These are phyloP conservation scores for Glycyrrhiza uralensis DNA, from an alignment of 306 rosid genomes.

Conservation along the genomic window DNA sequence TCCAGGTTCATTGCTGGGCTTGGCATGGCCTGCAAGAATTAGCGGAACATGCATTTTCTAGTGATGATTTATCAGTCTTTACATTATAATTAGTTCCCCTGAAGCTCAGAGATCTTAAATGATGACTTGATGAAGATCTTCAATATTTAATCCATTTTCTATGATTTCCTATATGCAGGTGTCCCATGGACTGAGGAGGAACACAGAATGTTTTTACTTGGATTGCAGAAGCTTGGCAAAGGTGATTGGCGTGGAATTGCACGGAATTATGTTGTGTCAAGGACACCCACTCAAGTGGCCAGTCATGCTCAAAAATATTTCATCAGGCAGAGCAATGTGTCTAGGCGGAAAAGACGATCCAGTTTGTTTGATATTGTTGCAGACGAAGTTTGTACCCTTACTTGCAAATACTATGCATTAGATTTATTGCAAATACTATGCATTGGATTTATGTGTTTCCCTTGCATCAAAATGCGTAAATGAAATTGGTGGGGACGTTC, in stretches of 20 bases:
- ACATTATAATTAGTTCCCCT: no score
- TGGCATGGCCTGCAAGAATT: no score
- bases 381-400: conserved; percentile 74
- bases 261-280: conserved; percentile 81
- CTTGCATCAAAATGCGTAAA: conserved; percentile 4
- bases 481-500: no score
- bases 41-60: no score
- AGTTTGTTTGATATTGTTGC: conserved; percentile 91
- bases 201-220: conserved; percentile 95
- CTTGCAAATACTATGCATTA: conserved; percentile 15
- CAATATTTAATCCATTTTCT: background rate
- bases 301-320: conserved; percentile 99
- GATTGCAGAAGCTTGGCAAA: conserved; percentile 95
- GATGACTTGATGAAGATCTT: background rate
- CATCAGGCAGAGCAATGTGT: conserved; percentile 88
- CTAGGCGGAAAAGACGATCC: conserved; percentile 94
- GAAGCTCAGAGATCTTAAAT: background rate
- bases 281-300: conserved; percentile 99
- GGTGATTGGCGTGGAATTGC: conserved; percentile 99
- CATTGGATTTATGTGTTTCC: background rate
- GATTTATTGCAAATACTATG: no score
- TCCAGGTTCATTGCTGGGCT: no score
- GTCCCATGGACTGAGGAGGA: conserved; percentile 99
- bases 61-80: no score
- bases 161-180: conserved; percentile 48